Conservation (phyloP, 768 basidiomycete genomes). For the Kwoniella europaea region DNA sequence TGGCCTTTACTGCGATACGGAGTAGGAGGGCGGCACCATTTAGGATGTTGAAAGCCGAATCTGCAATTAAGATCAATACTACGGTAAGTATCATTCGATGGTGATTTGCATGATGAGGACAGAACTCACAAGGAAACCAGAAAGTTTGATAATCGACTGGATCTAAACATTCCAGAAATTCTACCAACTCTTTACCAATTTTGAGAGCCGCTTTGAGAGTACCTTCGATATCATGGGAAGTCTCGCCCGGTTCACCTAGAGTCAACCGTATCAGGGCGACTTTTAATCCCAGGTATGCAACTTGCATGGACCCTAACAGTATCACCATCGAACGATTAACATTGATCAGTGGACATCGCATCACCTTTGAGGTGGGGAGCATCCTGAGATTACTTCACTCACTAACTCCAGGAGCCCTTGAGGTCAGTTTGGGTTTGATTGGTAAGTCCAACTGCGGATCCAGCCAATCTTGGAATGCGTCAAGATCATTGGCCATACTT, state of each 20-base stretch:
- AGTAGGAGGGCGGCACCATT: constrained; percentile 24
- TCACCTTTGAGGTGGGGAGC: neutral
- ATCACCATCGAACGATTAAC: too few species aligned
- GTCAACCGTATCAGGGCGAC: constrained; percentile 5
- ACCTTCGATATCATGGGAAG: neutral
- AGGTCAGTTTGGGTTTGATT: neutral
- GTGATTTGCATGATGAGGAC: neutral
- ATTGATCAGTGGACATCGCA: too few species aligned
- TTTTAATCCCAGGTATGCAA: constrained; percentile 1
- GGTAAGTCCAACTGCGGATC: neutral
- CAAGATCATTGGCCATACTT: constrained; percentile 12
- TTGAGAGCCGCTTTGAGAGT: neutral
- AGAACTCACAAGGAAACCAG: constrained; percentile 33
- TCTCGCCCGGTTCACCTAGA: constrained; percentile 8
- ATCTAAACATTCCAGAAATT: constrained; percentile 24
- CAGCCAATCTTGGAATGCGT: constrained; percentile 7
- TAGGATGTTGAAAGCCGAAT: constrained; percentile 25
- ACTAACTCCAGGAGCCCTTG: constrained; percentile 17
- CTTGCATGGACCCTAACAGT: constrained; percentile 13
- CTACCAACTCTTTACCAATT: constrained; percentile 10
- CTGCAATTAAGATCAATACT: neutral
- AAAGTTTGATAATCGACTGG: constrained; percentile 14
- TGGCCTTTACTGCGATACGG: constrained; percentile 19
- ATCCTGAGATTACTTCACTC: constrained; percentile 6
- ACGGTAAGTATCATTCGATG: neutral